Percentiles rank a stretch among this genome's conserved stretches.
These are phyloP conservation scores for Garcileccinum viscosum DNA, from an alignment of 1,284 basidiomycete species.

Conservation along the genomic window DNA sequence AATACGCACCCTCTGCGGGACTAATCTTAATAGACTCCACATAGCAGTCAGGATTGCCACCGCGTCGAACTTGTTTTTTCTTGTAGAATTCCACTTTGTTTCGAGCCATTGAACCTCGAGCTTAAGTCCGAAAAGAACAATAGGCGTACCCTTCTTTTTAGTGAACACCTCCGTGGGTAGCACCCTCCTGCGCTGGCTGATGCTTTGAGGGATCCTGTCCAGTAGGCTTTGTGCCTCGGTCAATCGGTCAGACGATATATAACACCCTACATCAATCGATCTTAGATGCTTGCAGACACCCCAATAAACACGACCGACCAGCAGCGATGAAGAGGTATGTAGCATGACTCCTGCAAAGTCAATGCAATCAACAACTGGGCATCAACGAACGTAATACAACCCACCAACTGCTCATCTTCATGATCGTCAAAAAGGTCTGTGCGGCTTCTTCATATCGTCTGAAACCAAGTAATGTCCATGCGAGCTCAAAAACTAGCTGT, in stretches of 20 bases:
- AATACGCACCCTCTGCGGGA: constrained; percentile 65
- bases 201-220: constrained; percentile 62
- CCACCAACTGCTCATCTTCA: constrained; percentile 72
- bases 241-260: constrained; percentile 58
- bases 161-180: constrained; percentile 78
- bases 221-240: constrained; percentile 64
- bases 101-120: not conserved
- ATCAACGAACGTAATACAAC: constrained; percentile 20
- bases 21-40: constrained; percentile 66
- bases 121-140: not conserved
- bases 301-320: constrained; percentile 42
- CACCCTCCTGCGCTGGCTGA: constrained; percentile 68
- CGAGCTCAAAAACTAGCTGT: constrained; percentile 77
- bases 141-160: constrained; percentile 63
- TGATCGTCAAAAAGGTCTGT: constrained; percentile 67
- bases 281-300: not conserved
- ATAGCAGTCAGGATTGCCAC: constrained; percentile 56
- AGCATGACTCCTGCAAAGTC: constrained; percentile 64
- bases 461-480: constrained; percentile 74
- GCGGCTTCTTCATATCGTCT: constrained; percentile 71
- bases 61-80: constrained; percentile 62
- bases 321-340: constrained; percentile 80
- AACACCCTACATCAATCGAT: constrained; percentile 53
- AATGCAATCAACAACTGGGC: not conserved
- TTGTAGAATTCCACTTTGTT: constrained; percentile 72